Evolutionary conservation across 2,329 filamentous ascomycete species (phyloP), one percentile per base, ranked within the genome.

Genomic region (Ophiostoma himal-ulmi): DNA sequence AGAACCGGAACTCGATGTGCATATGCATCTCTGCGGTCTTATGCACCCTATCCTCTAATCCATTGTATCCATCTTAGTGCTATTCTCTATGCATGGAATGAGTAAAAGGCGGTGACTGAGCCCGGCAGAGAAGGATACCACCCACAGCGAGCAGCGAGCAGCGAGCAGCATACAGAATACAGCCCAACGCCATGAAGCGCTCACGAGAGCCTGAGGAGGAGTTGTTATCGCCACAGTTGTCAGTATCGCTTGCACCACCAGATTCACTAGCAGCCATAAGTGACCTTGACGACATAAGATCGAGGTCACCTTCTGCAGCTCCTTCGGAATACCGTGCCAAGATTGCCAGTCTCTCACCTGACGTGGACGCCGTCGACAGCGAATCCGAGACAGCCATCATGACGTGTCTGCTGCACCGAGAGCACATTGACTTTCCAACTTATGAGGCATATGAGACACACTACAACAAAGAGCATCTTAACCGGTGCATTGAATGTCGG

Each of bases 361-460:
- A 77, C 73, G 76, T 77, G 54, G 76, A 73, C 48, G 77, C 77
- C 71, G 74, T 79, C 72, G 77, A 77, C 71, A 75, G n/a, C 26
- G 66, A 52, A 14, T 30, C 68, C 37, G 26, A 64, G 37, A 7
- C 68, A 30, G 22, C 81, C 71, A 80, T 85, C 71, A 96, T 97
- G 87, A 87, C 83, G 79, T 98, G 94, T 81, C 88, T 86, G 26
- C 83, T 98, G 30, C 94, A 97, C 80, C 84, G 82, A 74, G 86
- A 90, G 72, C 83, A 88, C 1, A 77, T 95, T 70, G 82, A 84
- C 5, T 98, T 99, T 79, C 77, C 82, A 34, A 88, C 89, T 0
- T 93, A 93, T 77, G 85, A 88, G 71, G 91, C 93, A 20, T 97
- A 96, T 79, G 93, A 97, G 78, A 81, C 89, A 10, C 95, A 99